These are phyloP conservation scores for Trematosphaeria pertusa DNA, from an alignment of 2,329 filamentous ascomycete species.

Conservation along the genomic window DNA sequence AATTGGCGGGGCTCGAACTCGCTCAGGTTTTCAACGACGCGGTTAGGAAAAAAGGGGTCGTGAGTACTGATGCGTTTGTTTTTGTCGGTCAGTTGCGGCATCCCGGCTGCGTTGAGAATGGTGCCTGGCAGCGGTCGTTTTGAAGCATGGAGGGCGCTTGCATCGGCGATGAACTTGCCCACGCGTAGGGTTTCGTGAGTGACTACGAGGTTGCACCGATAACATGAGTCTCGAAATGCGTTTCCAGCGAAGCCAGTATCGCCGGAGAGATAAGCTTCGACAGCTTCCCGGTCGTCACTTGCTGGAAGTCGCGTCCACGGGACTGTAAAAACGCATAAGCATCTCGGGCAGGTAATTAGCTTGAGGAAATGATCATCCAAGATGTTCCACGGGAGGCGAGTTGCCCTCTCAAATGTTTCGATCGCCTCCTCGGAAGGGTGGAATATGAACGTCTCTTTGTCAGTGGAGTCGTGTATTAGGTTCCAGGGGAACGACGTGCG, in stretches of 20 bases:
- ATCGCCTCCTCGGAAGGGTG: slow-evolving; percentile 54
- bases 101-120: slow-evolving; percentile 63
- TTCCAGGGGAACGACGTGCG: slow-evolving; percentile 71
- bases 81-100: slow-evolving; percentile 49
- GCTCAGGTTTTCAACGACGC: slow-evolving; percentile 27
- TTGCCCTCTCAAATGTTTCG: slow-evolving; percentile 56
- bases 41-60: slow-evolving; percentile 26
- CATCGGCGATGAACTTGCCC: slow-evolving; percentile 67
- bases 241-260: slow-evolving; percentile 69
- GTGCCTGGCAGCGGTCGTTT: slow-evolving; percentile 71
- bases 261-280: slow-evolving; percentile 43
- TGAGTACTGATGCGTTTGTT: slow-evolving; percentile 22
- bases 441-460: slow-evolving; percentile 65
- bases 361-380: slow-evolving; percentile 59
- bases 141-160: slow-evolving; percentile 55
- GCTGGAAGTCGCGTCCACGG: slow-evolving; percentile 65
- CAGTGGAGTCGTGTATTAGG: slow-evolving; percentile 52
- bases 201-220: slow-evolving; percentile 58
- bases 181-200: slow-evolving; percentile 67
- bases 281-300: neutral
- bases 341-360: slow-evolving; percentile 63
- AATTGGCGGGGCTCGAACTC: slow-evolving; percentile 23
- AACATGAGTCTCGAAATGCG: slow-evolving; percentile 60
- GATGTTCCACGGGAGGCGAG: slow-evolving; percentile 66
- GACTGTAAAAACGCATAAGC: slow-evolving; percentile 51